Evolutionary conservation across 371 early-diverging fungal genomes (phyloP), one percentile per base, ranked within the genome.

Genomic region (Smittium culicis): DNA sequence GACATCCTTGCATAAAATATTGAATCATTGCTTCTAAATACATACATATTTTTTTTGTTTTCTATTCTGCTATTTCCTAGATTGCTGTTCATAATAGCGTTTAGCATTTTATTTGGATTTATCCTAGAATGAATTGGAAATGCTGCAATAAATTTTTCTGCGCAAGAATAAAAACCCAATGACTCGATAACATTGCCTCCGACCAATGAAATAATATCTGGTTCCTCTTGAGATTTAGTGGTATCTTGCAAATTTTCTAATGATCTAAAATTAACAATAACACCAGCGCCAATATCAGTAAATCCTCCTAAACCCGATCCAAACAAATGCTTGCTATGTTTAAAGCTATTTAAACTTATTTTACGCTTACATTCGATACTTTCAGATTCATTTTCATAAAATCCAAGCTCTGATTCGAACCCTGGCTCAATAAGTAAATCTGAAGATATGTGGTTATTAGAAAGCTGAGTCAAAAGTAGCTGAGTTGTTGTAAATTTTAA

Each of bases 121-220:
- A 74, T 70, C 61, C 76, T 75, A 17, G 77, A 70, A 34, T 76
- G 76, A 62, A 76, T 68, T 61, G 77, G 74, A 34, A 76, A 76
- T 27, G 56, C 66, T 64, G 35, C 59, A 8, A 32, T 45, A 35
- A 77, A 76, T 70, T 76, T 75, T 69, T 69, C 69, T 5, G 69
- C 63, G 67, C 76, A 76, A 14, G 65, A 34, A 31, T 76, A 74
- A 17, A 70, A 71, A 1, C 69, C 68, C 16, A 69, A 65, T 61
- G 59, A 64, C 66, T 73, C 69, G 1, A 77, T 69, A 24, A 70
- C 71, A 34, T 54, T 71, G 16, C 67, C 67, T 67, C 67, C 69
- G 5, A 77, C 65, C 11, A 77, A 45, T 45, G 45, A 45, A 11
- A 45, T 45, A 20, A 45, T 45, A 45, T 45, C 45, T 45, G 45